phyloP scores from a whole-genome alignment of 768 basidiomycete species.

The Trametes sanguinea region DNA sequence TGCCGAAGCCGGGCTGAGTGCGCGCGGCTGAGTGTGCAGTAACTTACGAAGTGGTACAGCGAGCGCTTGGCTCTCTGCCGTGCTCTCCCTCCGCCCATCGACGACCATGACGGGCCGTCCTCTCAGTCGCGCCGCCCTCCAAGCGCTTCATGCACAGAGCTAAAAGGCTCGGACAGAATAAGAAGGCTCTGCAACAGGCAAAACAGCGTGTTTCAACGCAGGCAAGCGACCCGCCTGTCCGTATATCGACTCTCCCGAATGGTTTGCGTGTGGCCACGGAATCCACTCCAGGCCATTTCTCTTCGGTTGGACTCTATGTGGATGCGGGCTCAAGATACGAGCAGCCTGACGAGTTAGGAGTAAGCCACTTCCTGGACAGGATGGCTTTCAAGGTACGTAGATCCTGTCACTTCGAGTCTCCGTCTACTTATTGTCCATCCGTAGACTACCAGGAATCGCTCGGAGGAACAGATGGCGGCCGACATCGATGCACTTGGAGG shows the following conservation, averaged over 20 bases:
- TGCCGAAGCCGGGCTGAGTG: too few species aligned
- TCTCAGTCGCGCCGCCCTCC: slow-evolving; percentile 23
- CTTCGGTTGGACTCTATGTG: slow-evolving; percentile 89
- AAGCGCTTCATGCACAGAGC: slow-evolving; percentile 1
- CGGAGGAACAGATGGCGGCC: slow-evolving; percentile 75
- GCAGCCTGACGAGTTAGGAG: slow-evolving; percentile 67
- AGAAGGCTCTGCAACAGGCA: too few species aligned
- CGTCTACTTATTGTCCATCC: not conserved
- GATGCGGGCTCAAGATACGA: slow-evolving; percentile 95
- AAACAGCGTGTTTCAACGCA: slow-evolving; percentile 11
- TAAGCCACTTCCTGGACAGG: slow-evolving; percentile 90
- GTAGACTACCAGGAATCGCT: slow-evolving; percentile 74
- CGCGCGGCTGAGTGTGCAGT: too few species aligned
- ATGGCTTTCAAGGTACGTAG: slow-evolving; percentile 90
- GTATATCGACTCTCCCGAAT: slow-evolving; percentile 87
- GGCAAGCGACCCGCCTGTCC: slow-evolving; percentile 38
- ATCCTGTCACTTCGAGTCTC: not conserved
- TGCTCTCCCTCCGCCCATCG: slow-evolving; percentile 5
- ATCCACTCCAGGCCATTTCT: slow-evolving; percentile 89
- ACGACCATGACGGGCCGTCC: slow-evolving; percentile 16
- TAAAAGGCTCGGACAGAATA: not conserved
- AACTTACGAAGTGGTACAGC: not conserved
- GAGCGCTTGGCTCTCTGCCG: not conserved
- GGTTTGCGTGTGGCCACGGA: slow-evolving; percentile 92
- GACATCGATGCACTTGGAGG: slow-evolving; percentile 86